Evolutionary conservation across 2,329 filamentous ascomycete genomes (phyloP), one percentile per base, ranked within the genome.

Genomic region (Lachnellula cervina): DNA sequence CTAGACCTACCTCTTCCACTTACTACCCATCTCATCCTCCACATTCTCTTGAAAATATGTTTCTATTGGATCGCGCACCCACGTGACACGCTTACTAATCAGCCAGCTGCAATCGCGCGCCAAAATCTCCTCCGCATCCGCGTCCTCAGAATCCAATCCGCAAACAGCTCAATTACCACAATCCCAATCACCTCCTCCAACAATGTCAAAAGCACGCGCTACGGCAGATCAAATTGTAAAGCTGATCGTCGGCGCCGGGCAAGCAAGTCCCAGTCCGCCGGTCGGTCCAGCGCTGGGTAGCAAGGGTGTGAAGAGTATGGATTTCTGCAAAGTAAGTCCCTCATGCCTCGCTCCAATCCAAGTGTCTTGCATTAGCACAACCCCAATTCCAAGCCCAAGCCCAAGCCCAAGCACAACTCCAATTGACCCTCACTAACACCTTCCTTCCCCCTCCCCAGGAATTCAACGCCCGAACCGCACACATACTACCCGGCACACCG

Each of bases 221-320:
- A 67, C 63, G 52, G 60, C 63, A 40, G 82, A 95, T 69, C 84
- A 89, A 74, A 86, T 97, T 58, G 92, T 99, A 72, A 99, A 97
- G 78, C 83, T 99, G 73, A 96, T 99, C 64, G 94, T 99, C 59
- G 94, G 93, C 67, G 94, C 94, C 55, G 94, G 94, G 25, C 90
- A 97, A 74, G 94, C 94, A 58, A 93, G 87, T 68, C 94, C 94
- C 32, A 95, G 91, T 75, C 94, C 94, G 35, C 94, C 94, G 4
- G 92, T 99, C 68, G 94, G 94, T 79, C 94, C 94, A 56, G 94
- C 94, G 52, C 82, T 99, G 63, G 94, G 94, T 76, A 93, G 87
- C 73, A 97, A 97, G 79, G 94, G 94, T 79, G 89, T 99, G 60
- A 99, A 99, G 79, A 95, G 89, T 56, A 99, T 99, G 87, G 94